These are phyloP conservation scores for Lachancea sp. DNA, from an alignment of 805 yeast species.

Conservation along the genomic window DNA sequence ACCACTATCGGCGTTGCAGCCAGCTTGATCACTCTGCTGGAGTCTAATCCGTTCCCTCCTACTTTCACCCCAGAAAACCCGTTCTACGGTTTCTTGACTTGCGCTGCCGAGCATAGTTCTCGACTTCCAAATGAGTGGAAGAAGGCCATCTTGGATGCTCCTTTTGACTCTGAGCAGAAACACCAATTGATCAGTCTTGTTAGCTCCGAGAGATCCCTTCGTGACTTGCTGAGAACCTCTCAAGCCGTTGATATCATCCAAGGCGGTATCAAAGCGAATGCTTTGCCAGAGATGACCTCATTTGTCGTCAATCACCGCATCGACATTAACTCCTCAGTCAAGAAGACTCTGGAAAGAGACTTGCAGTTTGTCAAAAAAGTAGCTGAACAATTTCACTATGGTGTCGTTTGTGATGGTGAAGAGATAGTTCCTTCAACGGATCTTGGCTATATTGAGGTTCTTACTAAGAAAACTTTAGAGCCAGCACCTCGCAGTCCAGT, in stretches of 20 bases:
- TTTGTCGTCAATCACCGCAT: slow-evolving; percentile 60
- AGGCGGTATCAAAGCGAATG: slow-evolving; percentile 74
- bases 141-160: slow-evolving; percentile 32
- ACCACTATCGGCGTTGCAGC: slow-evolving; percentile 72
- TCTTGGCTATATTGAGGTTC: slow-evolving; percentile 29
- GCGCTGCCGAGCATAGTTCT: slow-evolving; percentile 49
- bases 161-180: slow-evolving; percentile 33
- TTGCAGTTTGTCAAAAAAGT: slow-evolving; percentile 33
- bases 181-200: slow-evolving; percentile 28
- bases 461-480: slow-evolving; percentile 27
- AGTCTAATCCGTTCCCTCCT: slow-evolving; percentile 41
- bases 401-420: slow-evolving; percentile 32
- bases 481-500: slow-evolving; percentile 39
- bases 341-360: slow-evolving; percentile 37
- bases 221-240: slow-evolving; percentile 45
- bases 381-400: slow-evolving; percentile 45
- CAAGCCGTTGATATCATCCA: slow-evolving; percentile 60
- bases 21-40: slow-evolving; percentile 50
- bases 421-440: slow-evolving; percentile 22
- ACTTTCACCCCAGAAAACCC: slow-evolving; percentile 52
- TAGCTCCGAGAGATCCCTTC: slow-evolving; percentile 4
- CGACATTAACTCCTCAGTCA: slow-evolving; percentile 47
- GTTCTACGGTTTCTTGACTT: slow-evolving; percentile 46
- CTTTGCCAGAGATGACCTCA: slow-evolving; percentile 59
- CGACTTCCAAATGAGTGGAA: slow-evolving; percentile 19